Conservation (phyloP, 305 asterid species). For the Solanum aculeatissimum region DNA sequence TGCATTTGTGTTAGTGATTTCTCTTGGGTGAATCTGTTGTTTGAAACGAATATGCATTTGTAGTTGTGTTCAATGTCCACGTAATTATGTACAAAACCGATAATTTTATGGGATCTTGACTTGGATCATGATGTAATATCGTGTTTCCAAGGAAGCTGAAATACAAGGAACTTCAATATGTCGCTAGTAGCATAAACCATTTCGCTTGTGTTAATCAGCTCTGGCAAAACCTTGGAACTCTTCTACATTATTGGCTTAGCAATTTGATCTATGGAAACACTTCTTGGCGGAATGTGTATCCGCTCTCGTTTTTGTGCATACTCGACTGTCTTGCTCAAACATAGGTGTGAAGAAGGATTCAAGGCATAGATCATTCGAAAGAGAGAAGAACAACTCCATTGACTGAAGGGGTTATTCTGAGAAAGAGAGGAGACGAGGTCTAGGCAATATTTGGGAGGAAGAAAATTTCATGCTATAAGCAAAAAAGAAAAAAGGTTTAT, state of each 20-base stretch:
- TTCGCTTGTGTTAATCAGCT: not conserved
- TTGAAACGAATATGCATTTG: not conserved
- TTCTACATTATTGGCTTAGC: not conserved
- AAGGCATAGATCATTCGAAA: not conserved
- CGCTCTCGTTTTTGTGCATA: not conserved
- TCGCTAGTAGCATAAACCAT: not conserved
- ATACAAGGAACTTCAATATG: not conserved
- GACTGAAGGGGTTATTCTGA: not conserved
- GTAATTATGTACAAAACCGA: not conserved
- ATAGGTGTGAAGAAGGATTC: not conserved
- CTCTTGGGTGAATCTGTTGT: not conserved
- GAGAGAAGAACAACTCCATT: not conserved
- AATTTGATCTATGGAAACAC: not conserved
- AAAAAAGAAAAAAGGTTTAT: not conserved
- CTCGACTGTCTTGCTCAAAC: not conserved
- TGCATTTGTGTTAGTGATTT: not conserved
- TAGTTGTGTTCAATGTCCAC: not conserved
- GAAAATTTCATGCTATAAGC: not conserved
- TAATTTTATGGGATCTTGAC: not conserved
- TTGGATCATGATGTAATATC: not conserved
- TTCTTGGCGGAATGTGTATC: not conserved
- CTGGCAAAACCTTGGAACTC: not conserved
- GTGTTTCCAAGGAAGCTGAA: not conserved
- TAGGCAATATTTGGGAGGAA: not conserved
- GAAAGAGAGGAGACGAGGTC: not conserved